These are phyloP conservation scores for Crassisporium funariophilum DNA, from an alignment of 768 basidiomycete species.

Conservation along the genomic window DNA sequence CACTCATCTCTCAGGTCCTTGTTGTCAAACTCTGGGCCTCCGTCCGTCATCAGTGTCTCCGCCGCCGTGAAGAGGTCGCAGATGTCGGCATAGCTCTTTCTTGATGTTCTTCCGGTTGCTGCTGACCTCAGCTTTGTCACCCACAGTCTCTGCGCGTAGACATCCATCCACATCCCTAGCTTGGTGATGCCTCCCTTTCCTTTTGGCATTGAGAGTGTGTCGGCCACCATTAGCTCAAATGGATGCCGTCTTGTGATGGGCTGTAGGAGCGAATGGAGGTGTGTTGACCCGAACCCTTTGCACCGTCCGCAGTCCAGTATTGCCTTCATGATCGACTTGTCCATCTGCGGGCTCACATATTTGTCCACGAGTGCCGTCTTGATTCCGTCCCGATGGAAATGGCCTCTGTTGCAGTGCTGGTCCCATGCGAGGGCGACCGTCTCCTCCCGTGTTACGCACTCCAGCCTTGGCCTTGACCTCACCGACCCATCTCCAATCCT, in stretches of 20 bases:
- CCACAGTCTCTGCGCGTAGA: slow-evolving; percentile 31
- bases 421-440: slow-evolving; percentile 20
- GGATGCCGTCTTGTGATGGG: slow-evolving; percentile 38
- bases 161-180: slow-evolving; percentile 32
- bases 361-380: slow-evolving; percentile 31
- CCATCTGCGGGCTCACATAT: slow-evolving; percentile 28
- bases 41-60: no score
- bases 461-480: slow-evolving; percentile 19
- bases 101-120: slow-evolving; percentile 30
- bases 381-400: slow-evolving; percentile 35
- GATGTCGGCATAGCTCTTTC: slow-evolving; percentile 21
- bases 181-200: slow-evolving; percentile 34
- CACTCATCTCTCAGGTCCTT: slow-evolving; percentile 31
- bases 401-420: slow-evolving; percentile 26
- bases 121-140: slow-evolving; percentile 27
- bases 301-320: slow-evolving; percentile 27
- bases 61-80: slow-evolving; percentile 20
- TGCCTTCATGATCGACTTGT: slow-evolving; percentile 23
- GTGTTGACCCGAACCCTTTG: slow-evolving; percentile 32
- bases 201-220: slow-evolving; percentile 35
- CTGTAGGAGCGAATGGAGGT: slow-evolving; percentile 35
- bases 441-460: slow-evolving; percentile 31
- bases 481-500: slow-evolving; percentile 14
- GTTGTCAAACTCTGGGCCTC: slow-evolving; percentile 38
- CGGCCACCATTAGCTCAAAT: slow-evolving; percentile 37